A percentile compares a stretch with the other conserved stretches of the same genome.
These are phyloP conservation scores for Erythrophleum fordii DNA, from an alignment of 306 rosid genomes.

Conservation along the genomic window DNA sequence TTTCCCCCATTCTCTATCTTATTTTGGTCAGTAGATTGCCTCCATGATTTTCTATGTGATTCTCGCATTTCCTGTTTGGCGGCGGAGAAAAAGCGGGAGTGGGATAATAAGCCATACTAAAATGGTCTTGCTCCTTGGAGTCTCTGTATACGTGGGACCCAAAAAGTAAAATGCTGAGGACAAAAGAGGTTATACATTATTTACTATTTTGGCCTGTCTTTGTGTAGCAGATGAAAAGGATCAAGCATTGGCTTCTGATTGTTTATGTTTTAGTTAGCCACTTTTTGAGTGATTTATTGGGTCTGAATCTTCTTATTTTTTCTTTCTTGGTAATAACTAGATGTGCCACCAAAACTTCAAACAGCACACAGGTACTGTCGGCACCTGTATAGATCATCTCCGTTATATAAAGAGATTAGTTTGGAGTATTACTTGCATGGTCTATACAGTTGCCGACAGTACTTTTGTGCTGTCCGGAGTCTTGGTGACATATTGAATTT, in stretches of 20 bases:
- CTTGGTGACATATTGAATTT: conserved; percentile 29
- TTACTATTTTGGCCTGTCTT: not conserved
- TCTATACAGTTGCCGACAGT: conserved; percentile 35
- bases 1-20: not conserved
- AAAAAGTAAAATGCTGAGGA: not conserved
- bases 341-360: conserved; percentile 33
- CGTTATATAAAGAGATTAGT: not conserved
- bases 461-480: conserved; percentile 31
- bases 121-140: not conserved
- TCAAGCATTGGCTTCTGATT: not conserved
- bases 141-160: conserved; percentile 32
- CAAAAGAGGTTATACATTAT: not conserved
- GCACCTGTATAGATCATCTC: conserved; percentile 19
- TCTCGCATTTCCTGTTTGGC: not conserved
- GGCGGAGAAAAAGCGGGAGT: not conserved
- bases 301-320: not conserved
- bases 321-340: not conserved
- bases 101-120: too few species aligned
- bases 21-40: not conserved
- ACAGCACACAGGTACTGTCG: conserved; percentile 35
- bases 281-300: conserved; percentile 3
- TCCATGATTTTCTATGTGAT: not conserved
- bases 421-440: not conserved
- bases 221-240: not conserved
- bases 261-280: not conserved